phyloP scores from a whole-genome alignment of 257 asterid genomes.

The Scutellaria minor region DNA sequence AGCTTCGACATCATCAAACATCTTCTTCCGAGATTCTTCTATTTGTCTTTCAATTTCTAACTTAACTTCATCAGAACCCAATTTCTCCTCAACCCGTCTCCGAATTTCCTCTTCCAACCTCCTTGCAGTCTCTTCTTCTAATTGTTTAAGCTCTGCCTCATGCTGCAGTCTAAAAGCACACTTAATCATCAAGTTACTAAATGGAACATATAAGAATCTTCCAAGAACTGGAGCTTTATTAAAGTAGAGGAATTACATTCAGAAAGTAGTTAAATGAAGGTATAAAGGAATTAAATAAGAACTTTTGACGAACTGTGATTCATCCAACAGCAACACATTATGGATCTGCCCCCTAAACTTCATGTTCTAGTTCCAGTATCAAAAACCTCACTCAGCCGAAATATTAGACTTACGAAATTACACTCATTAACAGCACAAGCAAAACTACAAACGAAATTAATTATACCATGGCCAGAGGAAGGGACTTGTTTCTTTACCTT shows the following conservation, averaged over 20 bases:
- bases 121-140: conserved; percentile 92
- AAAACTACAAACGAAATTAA: neutral
- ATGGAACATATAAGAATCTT: conserved; percentile 23
- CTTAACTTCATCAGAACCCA: conserved; percentile 73
- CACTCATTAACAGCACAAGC: conserved; percentile 20
- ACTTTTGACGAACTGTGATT: neutral
- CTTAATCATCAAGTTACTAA: conserved; percentile 26
- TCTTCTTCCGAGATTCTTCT: conserved; percentile 69
- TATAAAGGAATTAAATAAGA: neutral
- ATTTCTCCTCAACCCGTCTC: conserved; percentile 74
- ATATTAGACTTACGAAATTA: neutral
- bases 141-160: conserved; percentile 79
- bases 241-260: conserved; percentile 10
- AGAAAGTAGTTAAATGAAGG: conserved; percentile 1
- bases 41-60: conserved; percentile 67
- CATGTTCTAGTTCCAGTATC: conserved; percentile 5
- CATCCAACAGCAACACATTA: conserved; percentile 1
- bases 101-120: conserved; percentile 90
- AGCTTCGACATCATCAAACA: conserved; percentile 70
- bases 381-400: conserved; percentile 20
- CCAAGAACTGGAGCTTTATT: conserved; percentile 20
- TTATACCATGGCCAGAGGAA: neutral
- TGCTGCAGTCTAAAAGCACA: conserved; percentile 61
- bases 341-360: conserved; percentile 8
- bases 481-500: conserved; percentile 46